Percentiles rank a stretch among this genome's conserved stretches.
Conservation (phyloP, 1,284 basidiomycete species). For the Trametes hirsuta region DNA sequence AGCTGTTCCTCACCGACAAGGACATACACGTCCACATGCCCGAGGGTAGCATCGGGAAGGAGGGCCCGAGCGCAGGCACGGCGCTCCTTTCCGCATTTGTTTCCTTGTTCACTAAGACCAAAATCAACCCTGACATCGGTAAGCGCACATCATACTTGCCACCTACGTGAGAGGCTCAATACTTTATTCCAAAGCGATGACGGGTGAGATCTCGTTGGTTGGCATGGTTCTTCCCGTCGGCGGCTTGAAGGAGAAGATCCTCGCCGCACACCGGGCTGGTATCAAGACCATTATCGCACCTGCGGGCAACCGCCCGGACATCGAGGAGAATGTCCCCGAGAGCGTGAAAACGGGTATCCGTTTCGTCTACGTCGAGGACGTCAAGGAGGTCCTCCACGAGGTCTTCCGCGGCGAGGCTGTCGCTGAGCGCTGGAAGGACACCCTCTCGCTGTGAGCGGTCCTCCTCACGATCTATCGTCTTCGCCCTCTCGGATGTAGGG, state of each 20-base stretch:
- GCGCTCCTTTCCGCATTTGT: slow-evolving; percentile 93
- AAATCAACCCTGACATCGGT: slow-evolving; percentile 87
- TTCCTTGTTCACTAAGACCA: slow-evolving; percentile 84
- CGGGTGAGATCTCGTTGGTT: slow-evolving; percentile 91
- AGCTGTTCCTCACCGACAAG: slow-evolving; percentile 81
- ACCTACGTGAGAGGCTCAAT: neutral
- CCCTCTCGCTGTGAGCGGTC: slow-evolving; percentile 31
- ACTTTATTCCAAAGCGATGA: slow-evolving; percentile 71
- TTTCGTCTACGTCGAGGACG: slow-evolving; percentile 93
- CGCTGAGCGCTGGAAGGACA: slow-evolving; percentile 71
- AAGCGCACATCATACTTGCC: slow-evolving; percentile 32
- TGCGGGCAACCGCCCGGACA: slow-evolving; percentile 85
- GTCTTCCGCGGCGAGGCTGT: slow-evolving; percentile 73
- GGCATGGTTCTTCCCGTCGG: slow-evolving; percentile 94
- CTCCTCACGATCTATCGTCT: neutral
- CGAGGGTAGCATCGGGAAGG: slow-evolving; percentile 96
- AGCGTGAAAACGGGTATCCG: slow-evolving; percentile 93
- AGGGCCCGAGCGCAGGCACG: slow-evolving; percentile 95
- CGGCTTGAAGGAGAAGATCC: slow-evolving; percentile 94
- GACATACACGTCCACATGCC: slow-evolving; percentile 97
- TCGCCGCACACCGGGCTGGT: slow-evolving; percentile 91
- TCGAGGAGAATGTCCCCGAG: slow-evolving; percentile 93
- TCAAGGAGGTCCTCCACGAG: slow-evolving; percentile 84
- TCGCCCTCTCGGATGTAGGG: neutral
- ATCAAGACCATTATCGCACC: slow-evolving; percentile 92